Evolutionary conservation across 805 yeast genomes (phyloP).

Genomic region (Monosporozyma aerobia): DNA sequence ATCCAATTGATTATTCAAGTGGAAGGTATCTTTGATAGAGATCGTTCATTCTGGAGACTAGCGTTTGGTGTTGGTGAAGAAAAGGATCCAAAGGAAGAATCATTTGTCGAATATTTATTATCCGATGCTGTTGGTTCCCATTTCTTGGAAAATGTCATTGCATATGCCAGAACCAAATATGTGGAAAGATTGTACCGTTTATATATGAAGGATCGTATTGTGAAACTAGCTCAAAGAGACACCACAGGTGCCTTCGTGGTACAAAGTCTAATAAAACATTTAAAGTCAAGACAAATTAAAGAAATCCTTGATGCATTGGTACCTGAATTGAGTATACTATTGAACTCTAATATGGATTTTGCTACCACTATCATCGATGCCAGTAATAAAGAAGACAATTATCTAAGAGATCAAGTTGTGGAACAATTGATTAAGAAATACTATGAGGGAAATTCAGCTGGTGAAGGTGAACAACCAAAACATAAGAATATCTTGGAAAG

Average conservation of each 20-base stretch:
- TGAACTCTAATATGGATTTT: conserved; percentile 62
- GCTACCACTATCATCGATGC: conserved; percentile 61
- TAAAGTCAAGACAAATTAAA: conserved; percentile 55
- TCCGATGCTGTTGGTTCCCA: conserved; percentile 92
- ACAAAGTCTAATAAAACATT: conserved; percentile 55
- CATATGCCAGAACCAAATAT: conserved; percentile 55
- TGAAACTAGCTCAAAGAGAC: conserved; percentile 68
- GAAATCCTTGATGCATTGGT: conserved; percentile 53
- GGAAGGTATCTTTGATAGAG: conserved; percentile 73
- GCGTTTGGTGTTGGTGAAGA: conserved; percentile 47
- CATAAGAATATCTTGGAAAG: conserved; percentile 51
- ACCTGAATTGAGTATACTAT: conserved; percentile 53
- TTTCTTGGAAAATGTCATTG: conserved; percentile 67
- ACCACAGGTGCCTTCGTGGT: conserved; percentile 79
- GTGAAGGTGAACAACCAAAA: conserved; percentile 21
- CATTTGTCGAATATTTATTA: conserved; percentile 74
- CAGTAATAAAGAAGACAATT: conserved; percentile 47
- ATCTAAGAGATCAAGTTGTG: conserved; percentile 51
- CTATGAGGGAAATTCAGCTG: conserved; percentile 17
- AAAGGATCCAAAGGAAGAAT: conserved; percentile 56
- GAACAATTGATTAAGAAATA: conserved; percentile 38
- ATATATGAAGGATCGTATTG: conserved; percentile 67
- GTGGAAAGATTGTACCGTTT: conserved; percentile 59
- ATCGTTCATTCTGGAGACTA: conserved; percentile 59
- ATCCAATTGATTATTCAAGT: conserved; percentile 66